Evolutionary conservation across 768 basidiomycete species (phyloP).

Genomic region (Suillus fuscotomentosus): DNA sequence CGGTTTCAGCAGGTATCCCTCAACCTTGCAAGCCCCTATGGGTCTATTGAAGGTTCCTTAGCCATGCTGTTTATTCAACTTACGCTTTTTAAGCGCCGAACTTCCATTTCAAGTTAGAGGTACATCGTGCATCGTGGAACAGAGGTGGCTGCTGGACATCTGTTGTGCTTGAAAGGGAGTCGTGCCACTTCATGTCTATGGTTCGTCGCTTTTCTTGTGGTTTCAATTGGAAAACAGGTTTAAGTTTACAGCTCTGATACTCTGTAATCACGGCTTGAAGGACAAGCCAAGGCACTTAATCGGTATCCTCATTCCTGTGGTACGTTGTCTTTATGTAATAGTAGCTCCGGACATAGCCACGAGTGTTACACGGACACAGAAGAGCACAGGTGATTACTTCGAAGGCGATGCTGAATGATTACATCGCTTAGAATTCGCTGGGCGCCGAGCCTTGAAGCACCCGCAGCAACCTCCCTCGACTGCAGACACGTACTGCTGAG

Average conservation of each 20-base stretch:
- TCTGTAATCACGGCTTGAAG: neutral
- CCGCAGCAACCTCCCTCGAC: neutral
- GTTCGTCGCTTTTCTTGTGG: neutral
- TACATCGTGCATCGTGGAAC: neutral
- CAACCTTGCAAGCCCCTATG: slow-evolving; percentile 55
- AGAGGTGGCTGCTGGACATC: neutral
- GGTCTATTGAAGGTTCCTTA: neutral
- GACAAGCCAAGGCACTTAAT: neutral
- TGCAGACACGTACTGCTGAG: neutral
- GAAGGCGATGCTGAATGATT: neutral
- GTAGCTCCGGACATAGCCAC: neutral
- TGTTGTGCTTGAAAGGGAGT: neutral
- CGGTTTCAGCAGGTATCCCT: slow-evolving; percentile 65
- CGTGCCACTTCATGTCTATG: neutral
- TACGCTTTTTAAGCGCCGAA: slow-evolving; percentile 3
- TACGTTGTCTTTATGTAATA: neutral
- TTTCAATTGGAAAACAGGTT: neutral
- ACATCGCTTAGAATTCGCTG: neutral
- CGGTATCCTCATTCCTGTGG: neutral
- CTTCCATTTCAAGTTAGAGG: neutral
- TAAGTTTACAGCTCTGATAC: neutral
- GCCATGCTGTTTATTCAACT: slow-evolving; percentile 12
- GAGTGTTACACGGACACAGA: neutral
- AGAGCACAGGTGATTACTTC: neutral
- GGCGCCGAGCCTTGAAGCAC: neutral